phyloP scores from a whole-genome alignment of 257 asterid species.

The Orobanche coerulescens region DNA sequence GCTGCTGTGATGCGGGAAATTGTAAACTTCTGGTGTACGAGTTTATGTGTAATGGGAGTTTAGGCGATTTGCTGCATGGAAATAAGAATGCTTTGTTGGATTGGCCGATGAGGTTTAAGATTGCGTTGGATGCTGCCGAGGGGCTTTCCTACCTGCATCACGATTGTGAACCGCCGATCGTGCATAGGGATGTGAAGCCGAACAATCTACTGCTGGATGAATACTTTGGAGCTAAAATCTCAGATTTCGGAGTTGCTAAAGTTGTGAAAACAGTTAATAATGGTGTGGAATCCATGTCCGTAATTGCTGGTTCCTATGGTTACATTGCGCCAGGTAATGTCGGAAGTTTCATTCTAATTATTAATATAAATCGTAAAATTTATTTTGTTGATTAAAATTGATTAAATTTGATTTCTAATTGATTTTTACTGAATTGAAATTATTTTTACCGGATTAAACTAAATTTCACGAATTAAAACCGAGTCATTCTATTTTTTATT shows the following conservation, averaged over 20 bases:
- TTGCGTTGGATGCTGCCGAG: slow-evolving; percentile 75
- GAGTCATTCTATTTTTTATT: too few relatives aligned
- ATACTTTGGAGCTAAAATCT: slow-evolving; percentile 59
- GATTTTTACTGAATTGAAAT: too few relatives aligned
- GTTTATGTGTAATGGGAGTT: slow-evolving; percentile 79
- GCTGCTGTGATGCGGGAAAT: slow-evolving; percentile 50
- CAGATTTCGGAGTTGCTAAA: slow-evolving; percentile 87
- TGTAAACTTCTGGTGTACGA: slow-evolving; percentile 72
- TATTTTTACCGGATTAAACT: too few relatives aligned
- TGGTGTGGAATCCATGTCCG: slow-evolving; percentile 59
- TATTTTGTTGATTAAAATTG: too few relatives aligned
- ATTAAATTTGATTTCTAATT: too few relatives aligned
- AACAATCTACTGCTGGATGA: slow-evolving; percentile 59
- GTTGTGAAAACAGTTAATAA: slow-evolving; percentile 27
- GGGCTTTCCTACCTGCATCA: slow-evolving; percentile 86
- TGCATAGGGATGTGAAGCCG: slow-evolving; percentile 81
- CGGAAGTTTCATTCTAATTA: too few relatives aligned
- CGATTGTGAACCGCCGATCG: slow-evolving; percentile 77
- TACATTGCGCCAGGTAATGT: slow-evolving; percentile 86
- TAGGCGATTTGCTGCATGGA: slow-evolving; percentile 67
- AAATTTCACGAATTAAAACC: too few relatives aligned
- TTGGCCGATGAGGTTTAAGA: slow-evolving; percentile 61
- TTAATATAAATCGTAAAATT: too few relatives aligned
- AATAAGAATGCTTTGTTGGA: slow-evolving; percentile 35
- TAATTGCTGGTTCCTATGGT: slow-evolving; percentile 75